A percentile compares a stretch with the other conserved stretches of the same genome.
phyloP scores from a whole-genome alignment of 495 filamentous ascomycete species.

The Penicillium macrosclerotiorum region DNA sequence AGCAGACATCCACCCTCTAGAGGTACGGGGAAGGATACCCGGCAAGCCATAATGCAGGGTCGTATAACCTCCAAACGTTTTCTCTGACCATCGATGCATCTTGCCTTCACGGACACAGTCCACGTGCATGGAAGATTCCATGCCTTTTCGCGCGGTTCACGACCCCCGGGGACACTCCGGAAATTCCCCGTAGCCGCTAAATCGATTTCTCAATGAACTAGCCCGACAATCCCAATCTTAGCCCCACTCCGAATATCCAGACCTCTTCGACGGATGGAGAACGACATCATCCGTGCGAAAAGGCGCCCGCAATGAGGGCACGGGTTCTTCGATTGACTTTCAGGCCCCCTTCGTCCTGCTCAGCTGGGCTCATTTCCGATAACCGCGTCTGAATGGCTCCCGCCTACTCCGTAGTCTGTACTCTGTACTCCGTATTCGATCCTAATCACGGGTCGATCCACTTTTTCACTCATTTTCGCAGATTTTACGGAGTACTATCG shows the following conservation, averaged over 20 bases:
- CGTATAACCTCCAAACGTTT: not conserved
- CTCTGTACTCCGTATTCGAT: no score
- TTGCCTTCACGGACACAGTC: not conserved
- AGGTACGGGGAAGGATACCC: not conserved
- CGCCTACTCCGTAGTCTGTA: constrained; percentile 5
- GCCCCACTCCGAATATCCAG: not conserved
- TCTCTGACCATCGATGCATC: not conserved
- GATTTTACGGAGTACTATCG: not conserved
- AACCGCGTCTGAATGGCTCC: not conserved
- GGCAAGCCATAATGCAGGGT: not conserved
- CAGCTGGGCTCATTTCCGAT: not conserved
- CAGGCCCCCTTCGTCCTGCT: not conserved
- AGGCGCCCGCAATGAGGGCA: no score
- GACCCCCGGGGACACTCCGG: not conserved
- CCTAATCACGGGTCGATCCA: constrained; percentile 3
- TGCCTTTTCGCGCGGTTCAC: not conserved
- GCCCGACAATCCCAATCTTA: constrained; percentile 12
- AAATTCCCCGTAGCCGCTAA: constrained; percentile 6
- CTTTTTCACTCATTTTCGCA: constrained; percentile 3
- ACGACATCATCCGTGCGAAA: no score
- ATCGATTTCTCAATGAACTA: not conserved
- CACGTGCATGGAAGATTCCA: not conserved
- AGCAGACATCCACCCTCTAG: not conserved
- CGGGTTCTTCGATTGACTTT: not conserved
- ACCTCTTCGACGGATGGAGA: no score